These are phyloP conservation scores for Tuber calosporum DNA, from an alignment of 495 filamentous ascomycete genomes.

Conservation along the genomic window DNA sequence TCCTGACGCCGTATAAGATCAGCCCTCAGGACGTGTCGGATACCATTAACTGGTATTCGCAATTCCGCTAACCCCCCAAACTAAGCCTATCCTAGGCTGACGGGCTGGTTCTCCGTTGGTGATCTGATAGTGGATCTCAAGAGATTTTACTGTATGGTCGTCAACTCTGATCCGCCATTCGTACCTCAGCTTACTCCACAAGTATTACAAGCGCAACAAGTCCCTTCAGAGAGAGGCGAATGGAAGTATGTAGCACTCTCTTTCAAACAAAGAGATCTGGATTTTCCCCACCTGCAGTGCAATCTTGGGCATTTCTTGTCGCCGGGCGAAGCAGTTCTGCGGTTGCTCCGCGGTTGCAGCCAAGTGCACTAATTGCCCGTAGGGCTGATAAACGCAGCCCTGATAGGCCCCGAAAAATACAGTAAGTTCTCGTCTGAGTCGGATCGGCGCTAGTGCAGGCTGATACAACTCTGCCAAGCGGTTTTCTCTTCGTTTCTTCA, in stretches of 20 bases:
- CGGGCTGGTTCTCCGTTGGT: background rate
- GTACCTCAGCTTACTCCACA: background rate
- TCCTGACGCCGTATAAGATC: background rate
- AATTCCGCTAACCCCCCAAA: background rate
- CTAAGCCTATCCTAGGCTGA: background rate
- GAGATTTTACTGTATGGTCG: background rate
- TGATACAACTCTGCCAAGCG: too few relatives aligned
- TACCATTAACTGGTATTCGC: background rate
- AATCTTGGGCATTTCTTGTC: background rate
- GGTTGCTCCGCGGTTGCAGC: background rate
- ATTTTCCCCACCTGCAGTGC: background rate
- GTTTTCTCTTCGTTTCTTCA: too few relatives aligned
- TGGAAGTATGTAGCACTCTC: background rate
- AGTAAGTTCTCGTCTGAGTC: too few relatives aligned
- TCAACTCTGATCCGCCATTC: background rate
- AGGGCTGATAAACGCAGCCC: background rate
- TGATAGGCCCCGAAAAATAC: background rate
- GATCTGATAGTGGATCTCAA: background rate
- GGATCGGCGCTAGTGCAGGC: too few relatives aligned
- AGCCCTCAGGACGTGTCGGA: background rate
- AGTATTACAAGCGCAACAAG: background rate
- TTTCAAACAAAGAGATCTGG: background rate
- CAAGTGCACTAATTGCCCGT: background rate
- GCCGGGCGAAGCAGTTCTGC: background rate
- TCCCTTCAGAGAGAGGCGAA: background rate